These are phyloP conservation scores for Nitzschia sp. DNA, from an alignment of 108 stramenopile species.

Conservation along the genomic window DNA sequence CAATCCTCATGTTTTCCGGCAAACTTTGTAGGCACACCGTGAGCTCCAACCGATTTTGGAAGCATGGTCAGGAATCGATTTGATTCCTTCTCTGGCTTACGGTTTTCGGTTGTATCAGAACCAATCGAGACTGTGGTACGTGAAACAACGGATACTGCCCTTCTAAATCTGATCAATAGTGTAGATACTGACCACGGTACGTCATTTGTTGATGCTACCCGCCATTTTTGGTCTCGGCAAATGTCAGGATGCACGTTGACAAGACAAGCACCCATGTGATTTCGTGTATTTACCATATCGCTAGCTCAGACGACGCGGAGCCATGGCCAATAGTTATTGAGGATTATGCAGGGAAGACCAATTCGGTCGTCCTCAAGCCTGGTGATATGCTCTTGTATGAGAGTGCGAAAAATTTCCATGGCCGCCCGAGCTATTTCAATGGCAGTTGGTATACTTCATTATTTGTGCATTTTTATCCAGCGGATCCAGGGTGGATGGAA, in stretches of 20 bases:
- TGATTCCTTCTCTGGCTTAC: conserved; percentile 60
- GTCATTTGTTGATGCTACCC: not conserved
- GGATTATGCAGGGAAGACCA: conserved; percentile 35
- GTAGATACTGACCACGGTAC: not conserved
- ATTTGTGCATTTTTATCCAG: conserved; percentile 85
- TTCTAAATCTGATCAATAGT: too few species aligned
- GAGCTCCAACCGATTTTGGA: conserved; percentile 69
- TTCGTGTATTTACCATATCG: conserved; percentile 85
- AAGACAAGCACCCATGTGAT: conserved; percentile 81
- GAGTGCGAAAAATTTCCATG: conserved; percentile 84
- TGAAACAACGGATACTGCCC: too few species aligned
- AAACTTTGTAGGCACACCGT: conserved; percentile 26
- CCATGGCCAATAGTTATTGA: conserved; percentile 76
- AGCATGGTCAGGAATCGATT: conserved; percentile 57
- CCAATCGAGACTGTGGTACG: conserved; percentile 18
- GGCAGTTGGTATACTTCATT: conserved; percentile 76
- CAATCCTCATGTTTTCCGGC: not conserved
- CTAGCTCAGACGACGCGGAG: conserved; percentile 68
- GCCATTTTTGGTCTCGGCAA: not conserved
- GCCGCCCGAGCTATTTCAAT: conserved; percentile 71
- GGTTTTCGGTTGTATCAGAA: conserved; percentile 67
- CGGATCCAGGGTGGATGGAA: conserved; percentile 33
- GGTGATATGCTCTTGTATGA: conserved; percentile 91
- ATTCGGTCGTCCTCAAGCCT: conserved; percentile 39
- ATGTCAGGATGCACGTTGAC: conserved; percentile 87